A percentile compares a stretch with the other conserved stretches of the same genome.
Evolutionary conservation across 2,329 filamentous ascomycete genomes (phyloP).

Genomic region (Phaeosphaeria sp.): DNA sequence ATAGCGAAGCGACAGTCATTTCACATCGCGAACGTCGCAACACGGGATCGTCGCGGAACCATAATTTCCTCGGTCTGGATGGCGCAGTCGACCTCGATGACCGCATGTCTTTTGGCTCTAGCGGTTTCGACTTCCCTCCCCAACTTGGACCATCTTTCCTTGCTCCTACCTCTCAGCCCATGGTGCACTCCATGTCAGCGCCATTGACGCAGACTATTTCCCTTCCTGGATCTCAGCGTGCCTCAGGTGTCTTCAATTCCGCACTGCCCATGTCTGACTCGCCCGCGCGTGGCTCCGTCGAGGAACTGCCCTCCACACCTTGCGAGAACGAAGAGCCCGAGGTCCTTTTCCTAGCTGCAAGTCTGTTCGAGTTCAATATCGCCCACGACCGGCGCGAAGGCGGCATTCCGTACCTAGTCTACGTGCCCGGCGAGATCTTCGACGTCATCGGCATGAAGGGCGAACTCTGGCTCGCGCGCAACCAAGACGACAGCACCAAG

Average conservation of each 20-base stretch:
- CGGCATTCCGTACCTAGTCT: conserved; percentile 94
- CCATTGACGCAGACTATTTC: conserved; percentile 30
- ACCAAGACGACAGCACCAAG: conserved; percentile 84
- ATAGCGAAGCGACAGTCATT: conserved; percentile 36
- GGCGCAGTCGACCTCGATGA: conserved; percentile 36
- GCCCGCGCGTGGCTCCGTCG: conserved; percentile 30
- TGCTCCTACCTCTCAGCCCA: conserved; percentile 22
- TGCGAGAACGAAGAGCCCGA: conserved; percentile 65
- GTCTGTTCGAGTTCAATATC: conserved; percentile 96
- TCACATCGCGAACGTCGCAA: conserved; percentile 27
- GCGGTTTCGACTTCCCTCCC: conserved; percentile 33
- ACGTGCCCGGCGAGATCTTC: conserved; percentile 82
- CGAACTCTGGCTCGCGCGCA: conserved; percentile 95
- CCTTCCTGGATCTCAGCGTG: conserved; percentile 54
- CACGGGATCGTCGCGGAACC: conserved; percentile 25
- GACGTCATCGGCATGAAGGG: conserved; percentile 90
- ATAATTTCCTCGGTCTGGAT: conserved; percentile 34
- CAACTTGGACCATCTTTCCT: conserved; percentile 39
- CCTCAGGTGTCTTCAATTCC: conserved; percentile 83
- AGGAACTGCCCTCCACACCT: conserved; percentile 40
- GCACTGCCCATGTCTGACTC: conserved; percentile 79
- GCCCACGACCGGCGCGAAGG: conserved; percentile 89
- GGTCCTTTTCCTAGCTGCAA: conserved; percentile 89
- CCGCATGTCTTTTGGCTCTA: conserved; percentile 17
- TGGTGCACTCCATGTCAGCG: conserved; percentile 23